These are phyloP conservation scores for Cryptosporidium viatorum DNA, from an alignment of 169 alveolate species.

Conservation along the genomic window DNA sequence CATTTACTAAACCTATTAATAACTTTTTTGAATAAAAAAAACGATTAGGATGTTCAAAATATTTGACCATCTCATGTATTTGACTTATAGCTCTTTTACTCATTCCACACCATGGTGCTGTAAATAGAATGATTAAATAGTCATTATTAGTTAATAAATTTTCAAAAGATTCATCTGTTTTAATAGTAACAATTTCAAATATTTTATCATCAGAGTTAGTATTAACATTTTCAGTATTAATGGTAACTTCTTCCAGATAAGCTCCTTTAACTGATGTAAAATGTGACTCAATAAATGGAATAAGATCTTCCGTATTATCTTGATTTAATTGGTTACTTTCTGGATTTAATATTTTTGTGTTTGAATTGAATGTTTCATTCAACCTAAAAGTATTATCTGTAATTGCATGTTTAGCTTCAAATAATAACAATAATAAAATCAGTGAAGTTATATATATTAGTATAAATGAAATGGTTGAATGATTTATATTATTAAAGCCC, in stretches of 20 bases:
- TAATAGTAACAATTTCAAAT: conserved; percentile 1
- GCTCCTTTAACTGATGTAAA: background rate
- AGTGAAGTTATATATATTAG: background rate
- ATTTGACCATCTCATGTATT: conserved; percentile 42
- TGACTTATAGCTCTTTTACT: conserved; percentile 59
- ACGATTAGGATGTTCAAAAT: conserved; percentile 16
- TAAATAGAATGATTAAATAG: conserved; percentile 18
- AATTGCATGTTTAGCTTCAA: background rate
- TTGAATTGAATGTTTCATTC: background rate
- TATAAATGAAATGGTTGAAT: background rate
- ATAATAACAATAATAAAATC: background rate
- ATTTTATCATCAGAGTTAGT: background rate
- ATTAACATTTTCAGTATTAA: background rate
- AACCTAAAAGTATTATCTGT: background rate
- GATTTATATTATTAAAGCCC: background rate
- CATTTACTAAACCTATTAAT: conserved; percentile 42
- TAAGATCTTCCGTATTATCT: background rate
- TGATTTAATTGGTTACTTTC: background rate
- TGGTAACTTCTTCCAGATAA: background rate
- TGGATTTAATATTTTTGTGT: background rate
- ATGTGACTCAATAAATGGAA: background rate
- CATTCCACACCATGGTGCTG: conserved; percentile 76
- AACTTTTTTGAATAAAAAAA: conserved; percentile 34
- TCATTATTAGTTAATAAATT: background rate
- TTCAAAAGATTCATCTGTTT: conserved; percentile 46